Base-by-base conservation (phyloP, 371 early-diverging fungal genomes). In the Mucor racemosus region DNA sequence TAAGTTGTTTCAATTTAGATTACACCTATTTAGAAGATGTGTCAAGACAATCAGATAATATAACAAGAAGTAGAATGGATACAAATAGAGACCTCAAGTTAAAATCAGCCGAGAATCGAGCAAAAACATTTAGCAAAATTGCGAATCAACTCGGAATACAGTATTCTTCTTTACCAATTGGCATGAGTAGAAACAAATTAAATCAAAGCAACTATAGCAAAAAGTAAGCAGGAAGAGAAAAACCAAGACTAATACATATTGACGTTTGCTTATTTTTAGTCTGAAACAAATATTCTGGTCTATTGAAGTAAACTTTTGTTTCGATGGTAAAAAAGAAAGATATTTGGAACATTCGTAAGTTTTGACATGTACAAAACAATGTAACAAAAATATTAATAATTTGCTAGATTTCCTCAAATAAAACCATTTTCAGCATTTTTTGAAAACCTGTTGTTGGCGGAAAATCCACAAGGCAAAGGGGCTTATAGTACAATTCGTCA, bases 1-100 rank as follows among this genome's bases (percentile, higher is more conserved):
- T 44, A 7, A 17, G 1, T 13, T 44, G 10, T 15, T 31, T 33
- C 26, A 14, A 13, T 21, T 31, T 61, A 80, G 83, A 83, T 60
- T 83, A 83, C 74, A 76, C 73, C 0, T 83, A 78, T 59, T 62
- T 83, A 56, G 80, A 83, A 62, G 83, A 83, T 50, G 55, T 80
- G 11, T 60, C 76, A 26, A 71, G 80, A 55, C 67, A 69, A 54
- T 61, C 78, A 0, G 83, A 83, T 62, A 76, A 71, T 33, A 39
- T 80, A 2, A 71, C 75, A 7, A 75, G 83, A 33, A 69, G 70
- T 33, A 67, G 77, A 46, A 15, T 64, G 8, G 59, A 72, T 15
- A 62, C 62, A n/a, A 35, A 54, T 14, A 62, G 35, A 19, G 55
- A 66, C 11, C 14, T 64, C 8, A 70, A 67, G n/a, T 26, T 35